Base-by-base conservation (phyloP, 208 protist genomes). In the Trypanosoma congolense region DNA sequence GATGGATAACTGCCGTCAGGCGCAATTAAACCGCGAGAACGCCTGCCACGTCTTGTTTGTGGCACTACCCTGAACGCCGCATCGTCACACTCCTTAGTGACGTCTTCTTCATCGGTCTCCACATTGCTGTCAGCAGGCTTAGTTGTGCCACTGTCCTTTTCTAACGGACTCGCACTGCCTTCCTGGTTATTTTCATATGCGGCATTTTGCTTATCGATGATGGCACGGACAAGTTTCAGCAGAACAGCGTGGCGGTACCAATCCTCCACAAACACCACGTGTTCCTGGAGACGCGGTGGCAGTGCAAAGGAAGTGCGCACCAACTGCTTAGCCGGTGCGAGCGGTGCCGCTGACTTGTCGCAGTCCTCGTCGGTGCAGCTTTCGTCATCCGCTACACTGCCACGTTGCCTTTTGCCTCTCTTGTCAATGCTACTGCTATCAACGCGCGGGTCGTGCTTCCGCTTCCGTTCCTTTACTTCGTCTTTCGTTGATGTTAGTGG, bases 221-320 rank as follows among this genome's bases (percentile, higher is more conserved):
- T 59, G 14, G 59, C 38, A 29, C 69, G 65, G 24, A 95, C 65
- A 3, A 95, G 70, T 63, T 95, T 95, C 48, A 95, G 72, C 57
- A 95, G 53, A 42, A 87, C 82, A 21, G 88, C 88, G 26, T 86
- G 83, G 10, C 84, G 79, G 61, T 92, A 90, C 26, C 50, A 53
- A 52, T 92, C 80, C 57, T 86, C 77, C 22, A 91, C 84, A 45
- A 92, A 90, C 22, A 95, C 40, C 9, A 95, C 56, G 58, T 95
- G 84, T 55, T 92, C 84, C 50, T 90, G 84, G 53, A 95, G 72
- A 14, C 56, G 72, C 4, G 84, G 84, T 3, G 88, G 88, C 12
- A 95, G 72, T n/a, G 84, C 77, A 47, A 95, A 94, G 25, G 73
- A 59, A 16, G 77, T 87, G 38, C 72, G 65, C 43, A 83, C 61